A percentile compares a stretch with the other conserved stretches of the same genome.
Evolutionary conservation across 371 early-diverging fungal species (phyloP).

Genomic region (Gilbertella persicaria): DNA sequence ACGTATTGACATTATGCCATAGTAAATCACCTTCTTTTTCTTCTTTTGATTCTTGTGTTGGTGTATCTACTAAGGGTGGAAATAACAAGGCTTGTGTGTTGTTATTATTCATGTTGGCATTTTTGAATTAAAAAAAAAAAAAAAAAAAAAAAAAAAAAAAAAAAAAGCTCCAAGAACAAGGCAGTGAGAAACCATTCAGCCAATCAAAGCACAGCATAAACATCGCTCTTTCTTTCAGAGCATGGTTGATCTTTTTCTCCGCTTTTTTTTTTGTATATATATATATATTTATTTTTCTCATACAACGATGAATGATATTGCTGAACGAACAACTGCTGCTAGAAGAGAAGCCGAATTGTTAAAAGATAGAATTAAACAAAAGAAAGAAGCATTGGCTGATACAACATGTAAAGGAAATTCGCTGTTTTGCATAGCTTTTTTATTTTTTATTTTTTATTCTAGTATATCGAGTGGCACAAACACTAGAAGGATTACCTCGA

Average conservation of each 20-base stretch:
- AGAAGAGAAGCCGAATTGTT: conserved; percentile 93
- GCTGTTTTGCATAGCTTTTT: too few species aligned
- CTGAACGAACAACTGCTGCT: conserved; percentile 89
- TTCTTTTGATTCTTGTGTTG: neutral
- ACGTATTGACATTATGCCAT: conserved; percentile 19
- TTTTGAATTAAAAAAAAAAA: conserved; percentile 16
- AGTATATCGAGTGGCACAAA: conserved; percentile 54
- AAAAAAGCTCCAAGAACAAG: too few species aligned
- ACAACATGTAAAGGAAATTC: conserved; percentile 94
- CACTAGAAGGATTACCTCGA: conserved; percentile 86
- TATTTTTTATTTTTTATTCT: neutral
- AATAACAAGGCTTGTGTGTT: conserved; percentile 5
- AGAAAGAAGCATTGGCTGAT: conserved; percentile 90
- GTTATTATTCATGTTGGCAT: too few species aligned
- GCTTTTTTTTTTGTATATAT: too few species aligned
- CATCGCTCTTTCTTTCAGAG: too few species aligned
- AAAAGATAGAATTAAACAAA: conserved; percentile 94
- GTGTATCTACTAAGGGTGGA: conserved; percentile 6
- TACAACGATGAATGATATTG: conserved; percentile 82
- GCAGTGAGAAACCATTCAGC: too few species aligned
- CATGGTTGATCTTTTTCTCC: too few species aligned
- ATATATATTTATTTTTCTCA: too few species aligned
- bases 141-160: too few species aligned
- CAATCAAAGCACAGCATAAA: too few species aligned
- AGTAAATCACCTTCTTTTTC: conserved; percentile 5